Conservation (phyloP, 2,329 filamentous ascomycete species). For the Stagonosporopsis rhizophila region DNA sequence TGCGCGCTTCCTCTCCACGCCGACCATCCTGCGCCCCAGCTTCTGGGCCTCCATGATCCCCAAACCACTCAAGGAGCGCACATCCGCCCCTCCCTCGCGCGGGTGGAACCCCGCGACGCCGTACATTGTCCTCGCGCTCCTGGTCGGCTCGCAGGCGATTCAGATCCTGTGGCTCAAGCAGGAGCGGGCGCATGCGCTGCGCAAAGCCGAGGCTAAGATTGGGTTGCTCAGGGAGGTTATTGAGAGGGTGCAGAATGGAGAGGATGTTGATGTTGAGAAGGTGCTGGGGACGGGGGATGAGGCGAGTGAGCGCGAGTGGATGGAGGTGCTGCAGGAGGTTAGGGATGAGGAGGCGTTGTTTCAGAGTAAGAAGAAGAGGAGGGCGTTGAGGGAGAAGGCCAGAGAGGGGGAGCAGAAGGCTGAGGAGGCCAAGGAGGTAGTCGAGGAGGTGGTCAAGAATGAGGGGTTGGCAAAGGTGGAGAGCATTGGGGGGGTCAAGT, state of each 20-base stretch:
- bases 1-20: conserved; percentile 37
- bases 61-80: conserved; percentile 31
- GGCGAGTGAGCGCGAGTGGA: conserved; percentile 83
- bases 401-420: conserved; percentile 24
- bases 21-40: conserved; percentile 46
- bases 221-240: conserved; percentile 78
- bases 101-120: conserved; percentile 66
- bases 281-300: conserved; percentile 79
- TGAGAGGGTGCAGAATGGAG: conserved; percentile 42
- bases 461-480: conserved; percentile 33
- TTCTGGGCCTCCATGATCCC: conserved; percentile 51
- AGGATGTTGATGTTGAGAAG: conserved; percentile 74
- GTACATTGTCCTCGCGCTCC: conserved; percentile 71
- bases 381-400: conserved; percentile 31
- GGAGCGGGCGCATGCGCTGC: conserved; percentile 73
- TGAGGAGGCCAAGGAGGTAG: neutral
- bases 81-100: conserved; percentile 28
- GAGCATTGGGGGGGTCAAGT: conserved; percentile 39
- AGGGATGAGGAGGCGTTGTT: conserved; percentile 67
- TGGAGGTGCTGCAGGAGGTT: conserved; percentile 75
- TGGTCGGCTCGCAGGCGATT: conserved; percentile 96
- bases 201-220: conserved; percentile 81
- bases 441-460: conserved; percentile 8
- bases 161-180: conserved; percentile 85
- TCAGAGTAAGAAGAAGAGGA: conserved; percentile 51